Conservation (phyloP, 495 filamentous ascomycete genomes). For the Cetradonia linearis region DNA sequence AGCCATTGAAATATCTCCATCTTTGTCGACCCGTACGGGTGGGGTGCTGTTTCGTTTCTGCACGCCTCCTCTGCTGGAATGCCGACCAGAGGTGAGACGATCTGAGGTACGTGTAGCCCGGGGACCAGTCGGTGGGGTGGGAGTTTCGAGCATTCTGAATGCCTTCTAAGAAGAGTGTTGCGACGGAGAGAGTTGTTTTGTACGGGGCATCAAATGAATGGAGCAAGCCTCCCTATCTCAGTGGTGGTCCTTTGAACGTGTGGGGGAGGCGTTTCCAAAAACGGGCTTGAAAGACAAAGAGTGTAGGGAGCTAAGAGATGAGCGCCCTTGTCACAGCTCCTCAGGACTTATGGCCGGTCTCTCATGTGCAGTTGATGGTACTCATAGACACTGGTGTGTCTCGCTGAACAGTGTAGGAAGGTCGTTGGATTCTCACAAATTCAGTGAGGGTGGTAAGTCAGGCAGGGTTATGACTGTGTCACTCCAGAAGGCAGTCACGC, state of each 20-base stretch:
- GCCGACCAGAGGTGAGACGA: slow-evolving; percentile 24
- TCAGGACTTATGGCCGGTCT: neutral
- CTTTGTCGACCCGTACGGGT: slow-evolving; percentile 51
- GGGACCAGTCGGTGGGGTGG: slow-evolving; percentile 16
- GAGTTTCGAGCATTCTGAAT: slow-evolving; percentile 12
- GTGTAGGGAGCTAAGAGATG: neutral
- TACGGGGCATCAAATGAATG: neutral
- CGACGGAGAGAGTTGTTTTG: neutral
- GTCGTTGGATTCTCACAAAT: neutral
- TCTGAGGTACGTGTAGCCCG: slow-evolving; percentile 14
- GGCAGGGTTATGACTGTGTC: neutral
- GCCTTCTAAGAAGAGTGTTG: neutral
- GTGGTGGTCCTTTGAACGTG: neutral
- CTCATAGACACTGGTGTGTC: neutral
- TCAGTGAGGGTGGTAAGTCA: neutral
- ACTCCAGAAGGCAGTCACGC: neutral
- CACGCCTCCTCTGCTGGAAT: slow-evolving; percentile 54
- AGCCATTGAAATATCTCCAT: slow-evolving; percentile 80
- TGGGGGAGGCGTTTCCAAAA: neutral
- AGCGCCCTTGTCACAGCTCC: neutral
- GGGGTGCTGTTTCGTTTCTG: slow-evolving; percentile 49
- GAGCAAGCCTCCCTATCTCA: neutral
- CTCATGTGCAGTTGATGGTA: neutral
- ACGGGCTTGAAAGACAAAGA: slow-evolving; percentile 1
- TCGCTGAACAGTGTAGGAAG: neutral